Evolutionary conservation across 2,329 filamentous ascomycete genomes (phyloP).

Genomic region (Colletotrichum falcatum): DNA sequence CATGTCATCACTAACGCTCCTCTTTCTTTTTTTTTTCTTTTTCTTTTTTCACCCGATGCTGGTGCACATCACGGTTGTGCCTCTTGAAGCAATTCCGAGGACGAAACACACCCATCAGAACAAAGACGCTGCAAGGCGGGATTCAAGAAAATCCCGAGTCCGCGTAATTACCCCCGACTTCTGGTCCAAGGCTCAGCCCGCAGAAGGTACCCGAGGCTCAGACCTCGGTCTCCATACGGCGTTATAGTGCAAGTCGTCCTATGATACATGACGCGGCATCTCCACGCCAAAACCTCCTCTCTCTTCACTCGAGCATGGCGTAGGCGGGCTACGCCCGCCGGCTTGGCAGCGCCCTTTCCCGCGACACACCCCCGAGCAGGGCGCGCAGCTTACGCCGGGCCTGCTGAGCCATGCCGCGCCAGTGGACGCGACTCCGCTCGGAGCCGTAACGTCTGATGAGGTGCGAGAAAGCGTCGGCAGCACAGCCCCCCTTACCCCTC

Average conservation of each 20-base stretch:
- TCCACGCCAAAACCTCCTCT: constrained; percentile 8
- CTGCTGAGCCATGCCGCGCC: constrained; percentile 12
- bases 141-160: constrained; percentile 16
- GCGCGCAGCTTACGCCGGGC: constrained; percentile 9
- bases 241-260: constrained; percentile 36
- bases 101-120: constrained; percentile 23
- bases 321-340: not conserved
- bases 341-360: constrained; percentile 7
- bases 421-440: constrained; percentile 5
- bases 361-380: constrained; percentile 15
- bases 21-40: no score
- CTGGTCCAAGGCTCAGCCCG: not conserved
- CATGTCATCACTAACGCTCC: not conserved
- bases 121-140: constrained; percentile 21
- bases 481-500: constrained; percentile 41
- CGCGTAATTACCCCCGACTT: constrained; percentile 19
- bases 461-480: constrained; percentile 15
- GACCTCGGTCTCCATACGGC: not conserved
- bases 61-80: constrained; percentile 20
- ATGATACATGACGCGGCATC: constrained; percentile 34
- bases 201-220: not conserved
- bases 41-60: constrained; percentile 13
- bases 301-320: constrained; percentile 9
- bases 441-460: constrained; percentile 33
- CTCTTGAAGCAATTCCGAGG: constrained; percentile 17